Conservation (phyloP, 2,329 filamentous ascomycete genomes). For the Aspergillus pseudotamarii region DNA sequence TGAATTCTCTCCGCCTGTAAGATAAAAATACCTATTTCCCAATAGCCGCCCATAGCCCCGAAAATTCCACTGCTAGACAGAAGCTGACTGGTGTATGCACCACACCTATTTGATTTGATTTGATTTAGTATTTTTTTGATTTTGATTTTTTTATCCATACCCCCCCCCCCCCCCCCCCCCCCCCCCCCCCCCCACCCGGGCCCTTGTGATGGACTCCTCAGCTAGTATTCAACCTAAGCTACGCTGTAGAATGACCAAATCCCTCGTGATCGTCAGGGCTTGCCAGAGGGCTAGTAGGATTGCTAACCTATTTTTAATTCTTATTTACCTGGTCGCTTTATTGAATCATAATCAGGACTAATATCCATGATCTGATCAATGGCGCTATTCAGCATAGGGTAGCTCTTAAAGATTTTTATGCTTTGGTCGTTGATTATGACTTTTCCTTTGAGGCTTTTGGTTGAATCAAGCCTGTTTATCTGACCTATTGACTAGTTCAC, state of each 20-base stretch:
- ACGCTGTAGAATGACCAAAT: not conserved
- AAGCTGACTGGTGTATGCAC: slow-evolving; percentile 14
- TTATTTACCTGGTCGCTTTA: not conserved
- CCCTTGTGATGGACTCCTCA: not conserved
- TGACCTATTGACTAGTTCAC: not conserved
- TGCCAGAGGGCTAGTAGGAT: not conserved
- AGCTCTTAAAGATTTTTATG: not conserved
- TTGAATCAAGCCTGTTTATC: not conserved
- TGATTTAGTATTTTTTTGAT: not conserved
- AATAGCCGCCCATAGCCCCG: slow-evolving; percentile 24
- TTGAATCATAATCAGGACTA: not conserved
- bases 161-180: too few species aligned
- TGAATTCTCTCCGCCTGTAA: slow-evolving; percentile 8
- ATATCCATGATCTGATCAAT: not conserved
- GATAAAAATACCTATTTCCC: slow-evolving; percentile 14
- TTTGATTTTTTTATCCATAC: not conserved
- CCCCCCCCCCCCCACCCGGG: too few species aligned
- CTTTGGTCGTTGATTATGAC: not conserved
- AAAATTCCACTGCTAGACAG: slow-evolving; percentile 13
- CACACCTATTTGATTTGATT: not conserved
- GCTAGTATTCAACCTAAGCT: not conserved
- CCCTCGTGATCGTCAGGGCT: slow-evolving; percentile 13
- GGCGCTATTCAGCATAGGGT: not conserved
- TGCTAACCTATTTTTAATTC: not conserved
- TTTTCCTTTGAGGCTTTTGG: not conserved